phyloP scores from a whole-genome alignment of 345 rosid genomes.

The Eucalyptus sp. region DNA sequence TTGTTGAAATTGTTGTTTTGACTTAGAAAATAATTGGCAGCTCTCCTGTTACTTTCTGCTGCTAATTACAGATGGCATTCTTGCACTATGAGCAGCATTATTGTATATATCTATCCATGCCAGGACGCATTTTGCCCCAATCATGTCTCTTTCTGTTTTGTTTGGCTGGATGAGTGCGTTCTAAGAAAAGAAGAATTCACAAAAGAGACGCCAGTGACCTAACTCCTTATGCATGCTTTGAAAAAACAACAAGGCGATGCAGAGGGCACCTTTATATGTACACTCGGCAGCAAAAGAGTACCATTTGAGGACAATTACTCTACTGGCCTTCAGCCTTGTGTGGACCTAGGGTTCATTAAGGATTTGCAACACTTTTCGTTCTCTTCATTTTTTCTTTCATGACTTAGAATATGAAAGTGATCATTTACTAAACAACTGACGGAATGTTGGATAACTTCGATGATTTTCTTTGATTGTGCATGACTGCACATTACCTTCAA shows the following conservation, averaged over 20 bases:
- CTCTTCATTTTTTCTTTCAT: neutral
- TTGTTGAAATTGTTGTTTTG: neutral
- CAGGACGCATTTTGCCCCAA: neutral
- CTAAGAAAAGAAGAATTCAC: neutral
- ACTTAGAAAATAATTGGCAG: neutral
- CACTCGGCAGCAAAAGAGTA: neutral
- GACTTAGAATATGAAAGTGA: neutral
- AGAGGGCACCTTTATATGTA: neutral
- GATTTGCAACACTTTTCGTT: neutral
- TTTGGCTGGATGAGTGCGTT: neutral
- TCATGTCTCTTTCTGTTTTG: neutral
- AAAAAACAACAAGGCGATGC: neutral
- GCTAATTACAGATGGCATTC: neutral
- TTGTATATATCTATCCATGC: neutral
- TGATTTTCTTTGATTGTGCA: neutral
- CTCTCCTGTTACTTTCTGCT: neutral
- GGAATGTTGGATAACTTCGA: neutral
- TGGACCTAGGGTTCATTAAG: neutral
- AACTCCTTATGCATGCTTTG: neutral
- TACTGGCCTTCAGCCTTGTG: neutral
- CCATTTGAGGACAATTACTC: neutral
- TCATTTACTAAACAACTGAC: neutral
- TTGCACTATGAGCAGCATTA: neutral
- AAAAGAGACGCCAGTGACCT: neutral
- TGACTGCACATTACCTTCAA: neutral